Evolutionary conservation across 2,329 filamentous ascomycete genomes (phyloP).

Genomic region (Purpureocillium lavendulum): DNA sequence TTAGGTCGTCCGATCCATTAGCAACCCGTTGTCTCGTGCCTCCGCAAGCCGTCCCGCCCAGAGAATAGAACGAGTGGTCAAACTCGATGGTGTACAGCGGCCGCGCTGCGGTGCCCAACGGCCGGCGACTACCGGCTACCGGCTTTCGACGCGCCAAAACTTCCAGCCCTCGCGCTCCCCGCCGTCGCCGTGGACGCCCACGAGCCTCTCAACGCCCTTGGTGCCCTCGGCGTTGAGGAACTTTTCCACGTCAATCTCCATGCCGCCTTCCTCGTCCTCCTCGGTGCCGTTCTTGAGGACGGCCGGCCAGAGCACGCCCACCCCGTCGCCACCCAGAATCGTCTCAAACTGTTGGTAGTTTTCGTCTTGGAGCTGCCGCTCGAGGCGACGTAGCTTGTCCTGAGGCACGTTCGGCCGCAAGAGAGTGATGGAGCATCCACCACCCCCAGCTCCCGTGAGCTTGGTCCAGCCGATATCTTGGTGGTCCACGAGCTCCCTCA

Average conservation of each 20-base stretch:
- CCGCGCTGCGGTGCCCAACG: too few relatives aligned
- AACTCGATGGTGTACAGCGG: too few relatives aligned
- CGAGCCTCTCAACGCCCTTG: constrained; percentile 78
- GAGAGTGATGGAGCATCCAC: constrained; percentile 90
- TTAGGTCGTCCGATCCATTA: too few relatives aligned
- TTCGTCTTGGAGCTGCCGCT: constrained; percentile 56
- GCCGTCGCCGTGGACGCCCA: constrained; percentile 64
- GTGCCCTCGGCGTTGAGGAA: constrained; percentile 77
- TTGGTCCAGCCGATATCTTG: constrained; percentile 94
- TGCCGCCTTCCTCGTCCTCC: constrained; percentile 69
- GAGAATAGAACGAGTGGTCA: not conserved
- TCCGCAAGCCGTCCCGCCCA: not conserved
- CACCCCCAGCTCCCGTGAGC: constrained; percentile 89
- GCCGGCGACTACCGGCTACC: too few relatives aligned
- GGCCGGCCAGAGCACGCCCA: constrained; percentile 90
- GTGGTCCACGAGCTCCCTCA: constrained; percentile 85
- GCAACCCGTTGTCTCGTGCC: too few relatives aligned
- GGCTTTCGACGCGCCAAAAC: constrained; percentile 64
- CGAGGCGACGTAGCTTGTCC: constrained; percentile 52
- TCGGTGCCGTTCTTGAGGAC: constrained; percentile 79
- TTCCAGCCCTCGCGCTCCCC: constrained; percentile 76
- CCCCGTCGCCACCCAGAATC: constrained; percentile 84
- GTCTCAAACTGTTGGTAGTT: constrained; percentile 82
- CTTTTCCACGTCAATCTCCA: constrained; percentile 83
- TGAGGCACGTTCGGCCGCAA: constrained; percentile 57